Evolutionary conservation across 768 basidiomycete genomes (phyloP).

Genomic region (Russula earlei): DNA sequence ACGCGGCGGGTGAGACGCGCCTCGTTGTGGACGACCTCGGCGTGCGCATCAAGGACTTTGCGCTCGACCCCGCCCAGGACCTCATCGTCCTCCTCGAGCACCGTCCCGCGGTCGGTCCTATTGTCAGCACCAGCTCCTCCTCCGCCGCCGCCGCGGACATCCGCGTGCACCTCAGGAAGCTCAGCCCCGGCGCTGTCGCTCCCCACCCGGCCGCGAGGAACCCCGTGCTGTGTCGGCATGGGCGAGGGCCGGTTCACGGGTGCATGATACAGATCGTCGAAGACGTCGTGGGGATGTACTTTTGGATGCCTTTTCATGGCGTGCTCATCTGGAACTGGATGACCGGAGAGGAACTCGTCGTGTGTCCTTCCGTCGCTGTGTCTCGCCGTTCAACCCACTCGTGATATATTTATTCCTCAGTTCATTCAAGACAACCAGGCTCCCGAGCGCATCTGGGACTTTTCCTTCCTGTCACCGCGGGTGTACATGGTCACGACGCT

Average conservation of each 20-base stretch:
- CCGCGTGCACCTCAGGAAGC: slow-evolving; percentile 36
- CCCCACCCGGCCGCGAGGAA: slow-evolving; percentile 35
- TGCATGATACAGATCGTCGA: slow-evolving; percentile 43
- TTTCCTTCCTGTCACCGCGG: slow-evolving; percentile 37
- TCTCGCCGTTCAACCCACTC: neutral
- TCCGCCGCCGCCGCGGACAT: slow-evolving; percentile 13
- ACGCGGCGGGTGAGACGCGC: slow-evolving; percentile 3
- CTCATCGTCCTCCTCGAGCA: slow-evolving; percentile 37
- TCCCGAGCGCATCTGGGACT: slow-evolving; percentile 29
- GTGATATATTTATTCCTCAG: slow-evolving; percentile 20
- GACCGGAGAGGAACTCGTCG: slow-evolving; percentile 33
- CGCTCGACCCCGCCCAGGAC: slow-evolving; percentile 59
- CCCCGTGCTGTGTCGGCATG: slow-evolving; percentile 24
- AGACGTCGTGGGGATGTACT: slow-evolving; percentile 44
- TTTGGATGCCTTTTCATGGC: slow-evolving; percentile 28
- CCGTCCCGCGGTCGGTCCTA: neutral
- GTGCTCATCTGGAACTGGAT: slow-evolving; percentile 47
- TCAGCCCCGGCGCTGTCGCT: slow-evolving; percentile 28
- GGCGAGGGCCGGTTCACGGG: slow-evolving; percentile 22
- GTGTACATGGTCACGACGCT: slow-evolving; percentile 36
- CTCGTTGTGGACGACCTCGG: slow-evolving; percentile 31
- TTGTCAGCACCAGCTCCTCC: neutral
- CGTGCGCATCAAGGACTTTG: slow-evolving; percentile 43
- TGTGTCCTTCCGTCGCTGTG: slow-evolving; percentile 26
- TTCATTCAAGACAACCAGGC: slow-evolving; percentile 25